phyloP scores from a whole-genome alignment of 2,329 filamentous ascomycete species.

The Talaromyces sp. region DNA sequence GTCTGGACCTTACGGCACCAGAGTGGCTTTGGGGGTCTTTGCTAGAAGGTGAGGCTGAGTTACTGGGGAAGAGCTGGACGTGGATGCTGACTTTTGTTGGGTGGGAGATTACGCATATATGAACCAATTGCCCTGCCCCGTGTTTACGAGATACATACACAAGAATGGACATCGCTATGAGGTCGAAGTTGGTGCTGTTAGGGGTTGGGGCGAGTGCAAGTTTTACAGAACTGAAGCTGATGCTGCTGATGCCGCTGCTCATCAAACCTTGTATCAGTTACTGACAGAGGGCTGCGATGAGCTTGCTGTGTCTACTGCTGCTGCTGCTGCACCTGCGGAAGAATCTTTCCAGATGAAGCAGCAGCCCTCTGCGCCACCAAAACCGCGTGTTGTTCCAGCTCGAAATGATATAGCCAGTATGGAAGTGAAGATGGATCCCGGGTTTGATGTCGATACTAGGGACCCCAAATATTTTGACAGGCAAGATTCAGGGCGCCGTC shows the following conservation, averaged over 20 bases:
- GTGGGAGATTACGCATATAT: neutral
- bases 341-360: neutral
- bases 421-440: neutral
- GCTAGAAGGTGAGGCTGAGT: constrained; percentile 20
- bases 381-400: neutral
- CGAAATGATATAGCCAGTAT: neutral
- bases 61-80: neutral
- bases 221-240: constrained; percentile 19
- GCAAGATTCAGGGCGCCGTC: neutral
- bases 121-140: constrained; percentile 1
- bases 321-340: constrained; percentile 7
- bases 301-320: neutral
- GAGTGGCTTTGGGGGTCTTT: constrained; percentile 26
- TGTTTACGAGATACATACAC: constrained; percentile 21
- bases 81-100: neutral
- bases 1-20: constrained; percentile 9
- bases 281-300: constrained; percentile 12
- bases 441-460: neutral
- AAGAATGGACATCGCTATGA: constrained; percentile 22
- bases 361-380: neutral
- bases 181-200: constrained; percentile 17
- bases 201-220: constrained; percentile 17
- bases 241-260: constrained; percentile 25
- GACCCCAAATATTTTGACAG: neutral
- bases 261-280: constrained; percentile 23